Base-by-base conservation (phyloP, 495 filamentous ascomycete genomes). In the Xylaria sp. region DNA sequence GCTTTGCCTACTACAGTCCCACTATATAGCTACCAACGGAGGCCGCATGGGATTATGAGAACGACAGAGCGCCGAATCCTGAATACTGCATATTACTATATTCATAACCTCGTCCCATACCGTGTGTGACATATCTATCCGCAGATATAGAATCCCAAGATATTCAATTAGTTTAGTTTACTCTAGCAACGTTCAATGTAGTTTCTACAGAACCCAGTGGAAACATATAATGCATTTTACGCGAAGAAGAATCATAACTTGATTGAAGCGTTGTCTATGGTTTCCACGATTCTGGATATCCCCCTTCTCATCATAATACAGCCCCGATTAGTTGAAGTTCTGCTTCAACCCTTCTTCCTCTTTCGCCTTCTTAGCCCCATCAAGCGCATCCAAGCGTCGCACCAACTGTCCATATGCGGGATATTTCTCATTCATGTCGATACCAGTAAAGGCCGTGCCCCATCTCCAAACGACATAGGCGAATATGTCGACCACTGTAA, bases 401-500 rank as follows among this genome's bases (percentile, higher is more conserved):
- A 73, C 64, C 66, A 80, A 57, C 58, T 58, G 71, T 17, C 63
- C 69, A 67, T 75, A 82, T 19, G 72, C 74, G 0, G 74, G 77
- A 75, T 80, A 82, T 21, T 63, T 71, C 7, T 26, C 44, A 26
- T 63, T 64, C 75, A 78, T 72, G 26, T 72, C 70, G 61, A 77
- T 52, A 5, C 46, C 62, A 24, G 67, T 35, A 37, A 64, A 9
- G 0, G 52, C 19, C 26, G 15, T 65, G 5, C 71, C 80, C 81
- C 80, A 83, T 2, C 75, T 55, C 61, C 73, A 80, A 50, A 84
- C 75, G 26, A 79, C 71, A 59, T 77, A 79, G 33, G 82, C 55
- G 74, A 74, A 80, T 1, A 76, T 65, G 75, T 84, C 82, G 26
- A 79, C 81, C 9, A 77, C 80, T 19, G 80, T 82, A 12, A 83